These are phyloP conservation scores for Dicorynia guianensis DNA, from an alignment of 306 rosid species.

Conservation along the genomic window DNA sequence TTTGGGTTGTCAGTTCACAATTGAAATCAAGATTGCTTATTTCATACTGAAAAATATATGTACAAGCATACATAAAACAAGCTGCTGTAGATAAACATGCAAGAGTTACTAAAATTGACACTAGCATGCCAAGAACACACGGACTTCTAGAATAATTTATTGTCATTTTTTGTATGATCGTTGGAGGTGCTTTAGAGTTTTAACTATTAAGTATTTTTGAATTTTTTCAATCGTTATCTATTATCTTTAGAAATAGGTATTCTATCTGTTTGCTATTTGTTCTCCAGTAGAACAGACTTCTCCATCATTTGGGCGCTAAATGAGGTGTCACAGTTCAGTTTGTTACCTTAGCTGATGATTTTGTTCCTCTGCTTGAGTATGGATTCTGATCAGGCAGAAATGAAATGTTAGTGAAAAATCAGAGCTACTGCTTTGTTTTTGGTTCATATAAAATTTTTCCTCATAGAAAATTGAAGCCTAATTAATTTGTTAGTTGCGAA, in stretches of 20 bases:
- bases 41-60: conserved; percentile 19
- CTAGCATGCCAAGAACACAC: no score
- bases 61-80: conserved; percentile 20
- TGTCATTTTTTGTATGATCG: neutral
- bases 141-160: no score
- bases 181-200: conserved; percentile 7
- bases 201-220: conserved; percentile 17
- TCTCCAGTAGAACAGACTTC: neutral
- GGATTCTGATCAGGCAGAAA: conserved; percentile 7
- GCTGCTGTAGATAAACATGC: neutral
- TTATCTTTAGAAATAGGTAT: conserved; percentile 32
- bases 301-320: no score
- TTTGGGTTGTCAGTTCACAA: neutral
- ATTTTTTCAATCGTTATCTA: neutral
- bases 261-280: conserved; percentile 6
- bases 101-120: no score
- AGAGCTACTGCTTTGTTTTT: conserved; percentile 8
- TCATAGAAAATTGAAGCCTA: conserved; percentile 8
- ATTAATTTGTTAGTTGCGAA: conserved; percentile 28
- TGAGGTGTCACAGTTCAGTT: neutral
- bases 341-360: neutral
- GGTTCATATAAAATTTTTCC: neutral
- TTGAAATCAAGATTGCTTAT: neutral
- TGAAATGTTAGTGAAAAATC: conserved; percentile 18
- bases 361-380: neutral